These are phyloP conservation scores for Glebionis coronaria DNA, from an alignment of 129 eudicot species.

Conservation along the genomic window DNA sequence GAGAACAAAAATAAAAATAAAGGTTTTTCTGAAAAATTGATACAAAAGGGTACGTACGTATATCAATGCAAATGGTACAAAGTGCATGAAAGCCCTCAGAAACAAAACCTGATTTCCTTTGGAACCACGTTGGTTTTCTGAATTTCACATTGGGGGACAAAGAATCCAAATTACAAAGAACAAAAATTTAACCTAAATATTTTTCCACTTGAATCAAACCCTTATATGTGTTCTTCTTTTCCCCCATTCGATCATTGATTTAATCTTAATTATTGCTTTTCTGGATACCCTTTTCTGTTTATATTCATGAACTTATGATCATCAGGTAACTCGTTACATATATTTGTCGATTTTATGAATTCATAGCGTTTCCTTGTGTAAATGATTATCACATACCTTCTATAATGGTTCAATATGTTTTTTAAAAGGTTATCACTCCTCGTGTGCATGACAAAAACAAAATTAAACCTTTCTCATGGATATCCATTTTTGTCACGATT, in stretches of 20 bases:
- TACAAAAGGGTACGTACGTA: conserved; percentile 15
- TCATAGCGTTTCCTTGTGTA: conserved; percentile 3
- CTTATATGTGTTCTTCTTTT: not conserved
- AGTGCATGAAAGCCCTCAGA: not conserved
- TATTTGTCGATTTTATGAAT: not conserved
- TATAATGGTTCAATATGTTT: conserved; percentile 5
- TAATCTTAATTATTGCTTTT: not conserved
- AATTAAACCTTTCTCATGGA: not conserved
- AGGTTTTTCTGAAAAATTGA: not conserved
- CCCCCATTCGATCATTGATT: conserved; percentile 5
- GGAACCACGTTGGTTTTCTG: conserved; percentile 21
- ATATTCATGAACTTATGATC: conserved; percentile 9
- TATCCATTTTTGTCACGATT: conserved; percentile 13
- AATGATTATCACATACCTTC: not conserved
- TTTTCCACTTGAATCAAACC: conserved; percentile 23
- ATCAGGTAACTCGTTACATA: conserved; percentile 1
- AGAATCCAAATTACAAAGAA: not conserved
- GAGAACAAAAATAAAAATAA: too few relatives aligned
- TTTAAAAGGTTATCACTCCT: not conserved
- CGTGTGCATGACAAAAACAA: not conserved
- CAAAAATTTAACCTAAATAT: conserved; percentile 11
- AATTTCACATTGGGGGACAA: conserved; percentile 17
- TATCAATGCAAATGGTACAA: conserved; percentile 11
- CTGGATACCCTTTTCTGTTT: conserved; percentile 9
- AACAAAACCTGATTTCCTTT: conserved; percentile 20